Evolutionary conservation across 1,284 basidiomycete genomes (phyloP), one percentile per base, ranked within the genome.

Genomic region (Ganoderma boninense): DNA sequence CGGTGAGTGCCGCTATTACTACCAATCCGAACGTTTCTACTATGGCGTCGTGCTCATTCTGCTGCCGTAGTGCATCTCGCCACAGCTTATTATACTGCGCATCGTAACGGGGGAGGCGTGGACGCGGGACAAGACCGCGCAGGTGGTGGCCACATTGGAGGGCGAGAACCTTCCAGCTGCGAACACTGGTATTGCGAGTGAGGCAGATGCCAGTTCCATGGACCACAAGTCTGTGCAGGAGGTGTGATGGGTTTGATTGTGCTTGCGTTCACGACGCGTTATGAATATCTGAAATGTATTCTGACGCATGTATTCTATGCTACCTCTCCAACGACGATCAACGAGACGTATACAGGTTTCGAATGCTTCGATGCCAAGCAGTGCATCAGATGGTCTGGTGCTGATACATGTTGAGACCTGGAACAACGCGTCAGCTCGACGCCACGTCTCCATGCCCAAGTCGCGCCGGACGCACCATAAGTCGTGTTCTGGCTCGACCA

Each of bases 61-160:
- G n/a, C n/a, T 60, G 8, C 3, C 20, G 23, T 42, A 81, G 80
- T 75, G 70, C 46, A 66, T 82, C 11, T 77, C 79, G 1, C 81
- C 80, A 1, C 79, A 80, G 64, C 75, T 81, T 20, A 81, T 82
- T 66, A 79, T 81, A 26, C 66, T 79, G 35, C 78, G 80, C 0
- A 73, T 80, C 0, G 77, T 80, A 1, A 77, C 77, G 67, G 80
- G 80, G 23, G 23, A 10, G 49, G 49, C 49, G 11, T 52, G 49
- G 49, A 52, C 49, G 23, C 10, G 49, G 49, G 23, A 52, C 23
- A 52, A 52, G 49, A 52, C 49, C 14, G 49, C 23, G 23, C 23
- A 52, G 49, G 14, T 23, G 23, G 11, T 52, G 10, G 13, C 49
- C 26, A 23, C 49, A 14, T 23, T 26, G 10, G 49, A 26, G 13